Evolutionary conservation across 345 rosid species (phyloP).

Genomic region (Firmiana major): DNA sequence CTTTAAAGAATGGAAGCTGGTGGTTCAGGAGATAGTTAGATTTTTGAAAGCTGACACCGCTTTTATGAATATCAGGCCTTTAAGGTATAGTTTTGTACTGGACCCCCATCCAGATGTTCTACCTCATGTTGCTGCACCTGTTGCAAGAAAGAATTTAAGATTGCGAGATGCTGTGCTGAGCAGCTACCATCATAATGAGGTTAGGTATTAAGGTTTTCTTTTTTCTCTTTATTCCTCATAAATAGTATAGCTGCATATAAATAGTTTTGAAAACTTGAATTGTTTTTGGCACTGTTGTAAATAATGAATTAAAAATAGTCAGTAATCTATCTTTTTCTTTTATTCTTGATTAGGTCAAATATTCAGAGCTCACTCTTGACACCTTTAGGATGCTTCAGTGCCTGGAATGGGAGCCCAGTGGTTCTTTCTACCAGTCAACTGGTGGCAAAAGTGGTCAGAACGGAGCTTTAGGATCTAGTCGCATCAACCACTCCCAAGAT

Average conservation of each 20-base stretch:
- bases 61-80: slow-evolving; percentile 93
- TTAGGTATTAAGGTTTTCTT: slow-evolving; percentile 32
- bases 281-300: neutral
- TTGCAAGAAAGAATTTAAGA: slow-evolving; percentile 56
- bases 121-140: slow-evolving; percentile 39
- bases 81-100: slow-evolving; percentile 82
- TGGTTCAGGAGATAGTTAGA: slow-evolving; percentile 88
- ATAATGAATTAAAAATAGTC: neutral
- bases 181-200: slow-evolving; percentile 90
- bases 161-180: slow-evolving; percentile 81
- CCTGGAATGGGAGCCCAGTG: slow-evolving; percentile 97
- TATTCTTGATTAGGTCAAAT: slow-evolving; percentile 64
- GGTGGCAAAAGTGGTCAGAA: slow-evolving; percentile 52
- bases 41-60: slow-evolving; percentile 91
- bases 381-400: slow-evolving; percentile 96
- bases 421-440: slow-evolving; percentile 68
- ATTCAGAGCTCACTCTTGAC: slow-evolving; percentile 92
- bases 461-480: slow-evolving; percentile 54
- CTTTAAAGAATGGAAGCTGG: slow-evolving; percentile 97
- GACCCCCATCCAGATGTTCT: slow-evolving; percentile 72
- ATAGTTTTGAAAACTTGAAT: slow-evolving; percentile 8
- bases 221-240: slow-evolving; percentile 17
- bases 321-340: neutral
- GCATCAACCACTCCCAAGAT: slow-evolving; percentile 53
- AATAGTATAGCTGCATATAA: slow-evolving; percentile 11